phyloP scores from a whole-genome alignment of 2,329 filamentous ascomycete species.

The Penicillium sp. region DNA sequence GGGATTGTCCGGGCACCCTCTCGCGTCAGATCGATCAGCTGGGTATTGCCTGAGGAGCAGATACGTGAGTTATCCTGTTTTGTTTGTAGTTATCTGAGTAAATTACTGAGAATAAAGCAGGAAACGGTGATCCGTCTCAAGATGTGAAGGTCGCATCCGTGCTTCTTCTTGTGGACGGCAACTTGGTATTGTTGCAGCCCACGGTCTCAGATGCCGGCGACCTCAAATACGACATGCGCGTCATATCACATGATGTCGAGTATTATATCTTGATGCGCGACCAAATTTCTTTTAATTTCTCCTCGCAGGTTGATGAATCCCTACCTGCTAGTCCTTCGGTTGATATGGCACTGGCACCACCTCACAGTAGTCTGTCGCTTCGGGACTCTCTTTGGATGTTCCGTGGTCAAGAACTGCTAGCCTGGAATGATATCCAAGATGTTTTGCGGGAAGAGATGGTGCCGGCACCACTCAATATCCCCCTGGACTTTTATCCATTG shows the following conservation, averaged over 20 bases:
- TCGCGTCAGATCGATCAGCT: slow-evolving; percentile 87
- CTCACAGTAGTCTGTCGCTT: slow-evolving; percentile 56
- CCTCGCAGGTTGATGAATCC: slow-evolving; percentile 47
- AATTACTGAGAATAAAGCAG: slow-evolving; percentile 33
- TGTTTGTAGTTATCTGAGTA: not conserved
- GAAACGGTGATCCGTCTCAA: slow-evolving; percentile 88
- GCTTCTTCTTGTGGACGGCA: slow-evolving; percentile 94
- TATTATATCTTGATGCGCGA: slow-evolving; percentile 93
- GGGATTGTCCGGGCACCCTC: slow-evolving; percentile 93
- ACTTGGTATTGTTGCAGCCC: slow-evolving; percentile 86
- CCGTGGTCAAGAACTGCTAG: slow-evolving; percentile 78
- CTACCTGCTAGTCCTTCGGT: slow-evolving; percentile 50
- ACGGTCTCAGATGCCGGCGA: slow-evolving; percentile 77
- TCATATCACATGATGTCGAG: slow-evolving; percentile 93
- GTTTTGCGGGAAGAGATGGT: slow-evolving; percentile 74
- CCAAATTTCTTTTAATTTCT: slow-evolving; percentile 57
- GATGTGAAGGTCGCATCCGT: slow-evolving; percentile 93
- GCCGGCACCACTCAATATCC: slow-evolving; percentile 70
- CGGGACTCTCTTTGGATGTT: slow-evolving; percentile 93
- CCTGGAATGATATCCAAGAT: slow-evolving; percentile 86
- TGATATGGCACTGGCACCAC: slow-evolving; percentile 44
- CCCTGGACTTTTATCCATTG: slow-evolving; percentile 92
- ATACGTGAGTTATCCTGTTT: slow-evolving; percentile 54
- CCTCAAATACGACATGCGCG: slow-evolving; percentile 96
- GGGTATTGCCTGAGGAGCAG: slow-evolving; percentile 90